These are phyloP conservation scores for Amphirosellinia nigrospora DNA, from an alignment of 495 filamentous ascomycete genomes.

Conservation along the genomic window DNA sequence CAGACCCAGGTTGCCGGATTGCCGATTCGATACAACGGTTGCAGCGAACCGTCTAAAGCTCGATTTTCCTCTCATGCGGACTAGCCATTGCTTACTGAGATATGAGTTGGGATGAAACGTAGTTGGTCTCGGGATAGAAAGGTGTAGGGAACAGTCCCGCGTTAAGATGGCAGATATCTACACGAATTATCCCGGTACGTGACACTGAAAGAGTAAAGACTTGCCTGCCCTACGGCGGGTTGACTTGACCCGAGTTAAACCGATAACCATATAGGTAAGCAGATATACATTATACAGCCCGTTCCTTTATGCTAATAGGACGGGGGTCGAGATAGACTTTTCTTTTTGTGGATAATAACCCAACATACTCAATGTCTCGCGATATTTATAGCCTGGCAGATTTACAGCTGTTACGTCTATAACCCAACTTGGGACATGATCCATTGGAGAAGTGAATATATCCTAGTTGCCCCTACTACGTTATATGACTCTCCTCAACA, in stretches of 20 bases:
- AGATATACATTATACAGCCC: background rate
- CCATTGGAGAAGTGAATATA: background rate
- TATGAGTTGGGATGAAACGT: constrained; percentile 14
- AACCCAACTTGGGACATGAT: background rate
- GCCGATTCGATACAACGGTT: background rate
- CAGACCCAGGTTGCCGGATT: constrained; percentile 13
- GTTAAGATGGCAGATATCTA: background rate
- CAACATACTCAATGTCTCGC: background rate
- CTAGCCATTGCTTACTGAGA: background rate
- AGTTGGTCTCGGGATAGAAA: constrained; percentile 6
- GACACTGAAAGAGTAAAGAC: background rate
- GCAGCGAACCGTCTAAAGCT: constrained; percentile 7
- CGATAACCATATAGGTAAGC: background rate
- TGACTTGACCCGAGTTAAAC: background rate
- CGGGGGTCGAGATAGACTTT: background rate
- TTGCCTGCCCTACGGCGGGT: background rate
- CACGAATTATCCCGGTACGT: background rate
- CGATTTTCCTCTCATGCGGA: background rate
- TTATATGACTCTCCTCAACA: background rate
- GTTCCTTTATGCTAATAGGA: background rate
- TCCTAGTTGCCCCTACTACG: background rate
- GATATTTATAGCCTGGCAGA: background rate
- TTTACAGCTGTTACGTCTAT: background rate
- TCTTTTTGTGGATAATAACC: background rate
- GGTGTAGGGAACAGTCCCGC: background rate